Conservation (phyloP, 192 early-diverging fungal genomes). For the Oehlia diaphana region DNA sequence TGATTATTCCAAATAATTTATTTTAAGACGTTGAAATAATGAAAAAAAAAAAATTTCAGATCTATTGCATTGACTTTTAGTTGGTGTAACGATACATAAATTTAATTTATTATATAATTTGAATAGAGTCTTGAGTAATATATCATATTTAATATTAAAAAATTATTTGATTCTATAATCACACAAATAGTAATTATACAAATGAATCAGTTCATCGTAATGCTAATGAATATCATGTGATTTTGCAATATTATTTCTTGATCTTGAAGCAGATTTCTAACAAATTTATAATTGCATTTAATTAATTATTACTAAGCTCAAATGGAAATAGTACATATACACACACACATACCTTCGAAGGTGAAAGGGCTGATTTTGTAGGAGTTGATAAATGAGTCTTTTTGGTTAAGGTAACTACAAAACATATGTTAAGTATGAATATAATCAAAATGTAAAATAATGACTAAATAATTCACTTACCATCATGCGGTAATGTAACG, state of each 20-base stretch:
- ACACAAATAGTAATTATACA: background rate
- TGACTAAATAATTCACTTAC: background rate
- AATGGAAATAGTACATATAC: background rate
- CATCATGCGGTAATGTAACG: conserved; percentile 62
- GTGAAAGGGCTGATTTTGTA: conserved; percentile 17
- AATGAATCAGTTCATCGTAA: background rate
- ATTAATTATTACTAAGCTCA: background rate
- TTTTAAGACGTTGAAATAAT: too few species aligned
- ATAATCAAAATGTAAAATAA: background rate
- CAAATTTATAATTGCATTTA: background rate
- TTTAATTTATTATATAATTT: too few species aligned
- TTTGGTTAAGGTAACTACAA: conserved; percentile 5
- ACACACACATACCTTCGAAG: background rate
- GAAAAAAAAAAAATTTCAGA: too few species aligned
- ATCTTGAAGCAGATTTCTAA: background rate
- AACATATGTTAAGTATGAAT: background rate
- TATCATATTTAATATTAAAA: background rate
- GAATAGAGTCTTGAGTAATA: background rate
- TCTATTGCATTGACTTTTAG: too few species aligned
- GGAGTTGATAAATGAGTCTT: conserved; percentile 19
- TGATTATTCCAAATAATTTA: background rate
- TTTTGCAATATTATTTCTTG: background rate
- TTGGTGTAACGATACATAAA: too few species aligned
- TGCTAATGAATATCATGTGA: background rate
- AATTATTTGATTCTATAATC: background rate